Base-by-base conservation (phyloP, 2,329 filamentous ascomycete genomes). In the Xylariales sp. region DNA sequence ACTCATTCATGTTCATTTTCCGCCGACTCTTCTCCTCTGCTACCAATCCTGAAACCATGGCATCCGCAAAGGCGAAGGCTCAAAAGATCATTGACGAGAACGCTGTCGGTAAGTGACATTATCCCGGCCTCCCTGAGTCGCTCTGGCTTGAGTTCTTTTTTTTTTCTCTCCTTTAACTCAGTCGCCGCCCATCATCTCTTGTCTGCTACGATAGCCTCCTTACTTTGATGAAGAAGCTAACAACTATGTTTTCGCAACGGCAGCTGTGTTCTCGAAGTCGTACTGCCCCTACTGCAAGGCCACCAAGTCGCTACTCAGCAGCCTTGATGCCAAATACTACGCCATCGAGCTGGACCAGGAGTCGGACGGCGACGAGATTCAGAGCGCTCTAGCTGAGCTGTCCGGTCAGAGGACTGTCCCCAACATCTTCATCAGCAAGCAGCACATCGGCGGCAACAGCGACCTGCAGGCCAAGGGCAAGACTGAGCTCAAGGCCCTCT, bases 401-500 rank as follows among this genome's bases (percentile, higher is more conserved):
- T 88, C 81, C 40, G 74, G 77, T 62, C 93, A 98, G 75, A 75
- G 81, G 56, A 91, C 87, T 54, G 93, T 98, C 5, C 93, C 93
- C 55, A 97, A 97, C 72, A 85, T 95, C 70, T 97, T 86, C 74
- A 97, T 98, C 66, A 70, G 69, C 53, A 70, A 89, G 70, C 71
- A 94, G 72, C 91, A 96, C 68, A 94, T 98, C 61, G 93, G 93
- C 47, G 93, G 93, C 51, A 97, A 97, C 78, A 95, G 88, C 17
- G 91, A 93, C 53, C 64, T 94, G 47, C 83, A 90, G 67, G 72
- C 67, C 37, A 62, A 61, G 37, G 78, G 74, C 65, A 37, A 29
- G 24, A 78, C 77, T 63, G 60, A 94, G 49, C 66, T 97, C 38
- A 75, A 80, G 50, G 54, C 55, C 21, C 63, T 93, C 51, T 67